Percentiles rank a stretch among this genome's conserved stretches.
These are phyloP conservation scores for Moniliella sp. DNA, from an alignment of 1,284 basidiomycete genomes.

Conservation along the genomic window DNA sequence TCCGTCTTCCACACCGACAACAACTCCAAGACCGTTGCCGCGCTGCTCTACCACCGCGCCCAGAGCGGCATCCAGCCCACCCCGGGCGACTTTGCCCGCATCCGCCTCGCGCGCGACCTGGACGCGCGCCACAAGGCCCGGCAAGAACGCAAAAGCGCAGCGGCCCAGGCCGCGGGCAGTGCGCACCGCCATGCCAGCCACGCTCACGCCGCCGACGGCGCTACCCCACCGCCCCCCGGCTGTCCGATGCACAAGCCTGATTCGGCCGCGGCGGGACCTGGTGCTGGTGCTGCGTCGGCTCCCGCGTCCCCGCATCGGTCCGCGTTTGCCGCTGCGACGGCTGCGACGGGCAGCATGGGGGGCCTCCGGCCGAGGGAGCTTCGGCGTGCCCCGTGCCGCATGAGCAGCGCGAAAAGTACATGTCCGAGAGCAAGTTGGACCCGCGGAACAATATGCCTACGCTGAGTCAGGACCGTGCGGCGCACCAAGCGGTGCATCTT, in stretches of 20 bases:
- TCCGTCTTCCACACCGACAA: not conserved
- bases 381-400: constrained; percentile 12
- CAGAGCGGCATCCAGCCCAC: not conserved
- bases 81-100: not conserved
- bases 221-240: constrained; percentile 11
- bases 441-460: constrained; percentile 74
- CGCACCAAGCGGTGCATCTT: constrained; percentile 44
- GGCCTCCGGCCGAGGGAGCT: constrained; percentile 11
- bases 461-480: constrained; percentile 49
- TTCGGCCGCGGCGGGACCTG: too few species aligned
- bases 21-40: not conserved
- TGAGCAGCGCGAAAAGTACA: constrained; percentile 9
- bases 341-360: too few species aligned
- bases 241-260: constrained; percentile 18
- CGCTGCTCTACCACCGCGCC: not conserved
- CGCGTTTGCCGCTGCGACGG: too few species aligned
- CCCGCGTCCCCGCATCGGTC: too few species aligned
- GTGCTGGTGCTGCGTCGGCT: too few species aligned
- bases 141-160: too few species aligned
- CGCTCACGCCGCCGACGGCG: too few species aligned
- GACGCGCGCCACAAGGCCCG: too few species aligned
- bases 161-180: too few species aligned
- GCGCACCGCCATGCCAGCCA: too few species aligned
- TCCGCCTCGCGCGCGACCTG: too few species aligned
- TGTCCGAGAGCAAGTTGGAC: constrained; percentile 37